Evolutionary conservation across 1,284 basidiomycete genomes (phyloP), one percentile per base, ranked within the genome.

Genomic region (Rhodotorula sp.): DNA sequence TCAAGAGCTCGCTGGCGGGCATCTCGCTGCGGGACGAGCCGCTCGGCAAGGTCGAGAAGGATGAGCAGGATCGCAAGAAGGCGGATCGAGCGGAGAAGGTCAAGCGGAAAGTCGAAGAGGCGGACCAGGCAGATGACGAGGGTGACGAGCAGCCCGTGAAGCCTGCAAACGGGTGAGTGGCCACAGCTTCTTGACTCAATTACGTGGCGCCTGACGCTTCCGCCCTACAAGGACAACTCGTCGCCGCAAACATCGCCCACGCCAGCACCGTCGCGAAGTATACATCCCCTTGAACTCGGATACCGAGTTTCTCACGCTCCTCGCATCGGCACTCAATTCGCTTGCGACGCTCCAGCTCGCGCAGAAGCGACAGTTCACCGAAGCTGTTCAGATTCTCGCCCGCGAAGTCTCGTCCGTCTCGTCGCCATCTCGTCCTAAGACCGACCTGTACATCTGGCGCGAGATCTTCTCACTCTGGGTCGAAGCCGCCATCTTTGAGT

Each of bases 361-460:
- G 17, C 84, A 93, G 58, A 86, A 88, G 48, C 80, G 82, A 10
- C 82, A 87, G 27, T 94, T 96, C 79, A 83, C 84, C 9, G 77
- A 82, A 22, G 84, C 88, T 10, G 86, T 96, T 13, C 75, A 83
- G 27, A 77, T 80, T 0, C 85, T 97, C 89, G 46, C 85, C 84
- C 17, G 90, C 89, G 0, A 82, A 82, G 32, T 87, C 85, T 32
- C 78, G 47, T 27, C 67, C 9, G 76, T 78, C 44, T 77, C 48
- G 84, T 87, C 79, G 79, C 84, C 66, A 78, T 85, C 47, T 13
- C 74, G 77, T 20, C 81, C 77, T 15, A 84, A 84, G 75, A 84
- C 84, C 30, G 94, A 98, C 77, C 81, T 98, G n/a, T 94, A 92
- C 77, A 86, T 87, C 5, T 97, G 94, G 94, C 83, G 94, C 44